Evolutionary conservation across 352 stramenopile genomes (phyloP).

Genomic region (Globisporangium splendens): DNA sequence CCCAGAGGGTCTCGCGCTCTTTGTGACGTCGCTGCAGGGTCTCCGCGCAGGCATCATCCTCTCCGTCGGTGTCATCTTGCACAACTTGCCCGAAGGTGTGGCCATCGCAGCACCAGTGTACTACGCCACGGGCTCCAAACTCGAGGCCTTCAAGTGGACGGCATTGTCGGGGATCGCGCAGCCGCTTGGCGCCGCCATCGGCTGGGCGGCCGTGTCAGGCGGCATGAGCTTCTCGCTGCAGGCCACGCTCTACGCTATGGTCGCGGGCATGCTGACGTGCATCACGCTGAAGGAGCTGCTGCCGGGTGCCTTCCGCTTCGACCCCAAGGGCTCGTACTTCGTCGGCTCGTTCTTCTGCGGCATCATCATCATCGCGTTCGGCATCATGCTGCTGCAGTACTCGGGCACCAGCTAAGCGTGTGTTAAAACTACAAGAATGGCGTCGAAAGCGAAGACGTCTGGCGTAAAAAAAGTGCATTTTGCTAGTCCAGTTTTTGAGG

Average conservation of each 20-base stretch:
- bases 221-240: constrained; percentile 56
- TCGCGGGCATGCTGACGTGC: constrained; percentile 93
- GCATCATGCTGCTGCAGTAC: constrained; percentile 74
- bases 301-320: constrained; percentile 85
- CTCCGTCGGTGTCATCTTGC: constrained; percentile 93
- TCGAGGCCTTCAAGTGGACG: constrained; percentile 91
- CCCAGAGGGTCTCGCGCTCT: constrained; percentile 94
- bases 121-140: constrained; percentile 91
- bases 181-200: constrained; percentile 86
- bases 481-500: too few relatives aligned
- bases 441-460: too few relatives aligned
- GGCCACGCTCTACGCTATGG: constrained; percentile 88
- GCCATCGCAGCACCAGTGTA: constrained; percentile 94
- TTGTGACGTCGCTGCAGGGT: constrained; percentile 89
- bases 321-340: constrained; percentile 80
- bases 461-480: too few relatives aligned
- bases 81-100: constrained; percentile 96
- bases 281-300: constrained; percentile 90
- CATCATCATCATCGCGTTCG: constrained; percentile 83
- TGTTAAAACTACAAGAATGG: too few relatives aligned
- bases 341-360: constrained; percentile 73
- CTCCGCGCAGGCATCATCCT: constrained; percentile 84
- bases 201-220: constrained; percentile 58
- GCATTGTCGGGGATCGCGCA: constrained; percentile 85
- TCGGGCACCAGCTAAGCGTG: too few relatives aligned